These are phyloP conservation scores for Colletotrichum acutatum DNA, from an alignment of 2,329 filamentous ascomycete species.

Conservation along the genomic window DNA sequence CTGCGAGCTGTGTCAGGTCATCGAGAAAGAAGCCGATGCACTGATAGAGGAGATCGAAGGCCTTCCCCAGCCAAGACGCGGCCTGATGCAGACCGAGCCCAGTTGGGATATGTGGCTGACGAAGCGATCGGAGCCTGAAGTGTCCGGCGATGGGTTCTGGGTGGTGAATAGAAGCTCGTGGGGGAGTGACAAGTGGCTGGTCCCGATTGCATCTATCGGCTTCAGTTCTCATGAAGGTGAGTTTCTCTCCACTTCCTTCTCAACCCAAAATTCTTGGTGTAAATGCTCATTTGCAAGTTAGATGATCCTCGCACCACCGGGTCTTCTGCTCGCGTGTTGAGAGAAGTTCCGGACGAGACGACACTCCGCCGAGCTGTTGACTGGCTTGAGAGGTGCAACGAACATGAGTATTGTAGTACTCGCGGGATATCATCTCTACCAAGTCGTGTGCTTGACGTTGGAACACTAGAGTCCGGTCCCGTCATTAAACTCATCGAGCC, in stretches of 20 bases:
- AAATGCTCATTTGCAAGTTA: not conserved
- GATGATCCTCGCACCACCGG: conserved; percentile 9
- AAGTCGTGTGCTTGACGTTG: conserved; percentile 12
- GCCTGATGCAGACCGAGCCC: not conserved
- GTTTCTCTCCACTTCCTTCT: not conserved
- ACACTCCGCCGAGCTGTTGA: conserved; percentile 2
- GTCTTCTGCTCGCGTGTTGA: conserved; percentile 7
- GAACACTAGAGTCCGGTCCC: not conserved
- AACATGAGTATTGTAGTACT: conserved; percentile 9
- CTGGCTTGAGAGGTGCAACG: conserved; percentile 23
- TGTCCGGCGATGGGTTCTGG: conserved; percentile 20
- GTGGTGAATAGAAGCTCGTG: conserved; percentile 9
- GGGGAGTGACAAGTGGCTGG: not conserved
- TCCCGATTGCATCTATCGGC: conserved; percentile 11
- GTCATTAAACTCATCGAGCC: conserved; percentile 20
- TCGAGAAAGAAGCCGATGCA: conserved; percentile 10
- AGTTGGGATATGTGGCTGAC: conserved; percentile 28
- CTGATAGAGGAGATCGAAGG: conserved; percentile 9
- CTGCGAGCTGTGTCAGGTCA: conserved; percentile 5
- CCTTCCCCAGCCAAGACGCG: not conserved
- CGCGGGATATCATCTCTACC: not conserved
- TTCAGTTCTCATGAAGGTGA: conserved; percentile 21
- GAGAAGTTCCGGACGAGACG: conserved; percentile 11
- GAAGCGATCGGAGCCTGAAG: not conserved
- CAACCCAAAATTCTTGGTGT: not conserved